These are phyloP conservation scores for Penicillium sp. DNA, from an alignment of 2,329 filamentous ascomycete genomes.

Conservation along the genomic window DNA sequence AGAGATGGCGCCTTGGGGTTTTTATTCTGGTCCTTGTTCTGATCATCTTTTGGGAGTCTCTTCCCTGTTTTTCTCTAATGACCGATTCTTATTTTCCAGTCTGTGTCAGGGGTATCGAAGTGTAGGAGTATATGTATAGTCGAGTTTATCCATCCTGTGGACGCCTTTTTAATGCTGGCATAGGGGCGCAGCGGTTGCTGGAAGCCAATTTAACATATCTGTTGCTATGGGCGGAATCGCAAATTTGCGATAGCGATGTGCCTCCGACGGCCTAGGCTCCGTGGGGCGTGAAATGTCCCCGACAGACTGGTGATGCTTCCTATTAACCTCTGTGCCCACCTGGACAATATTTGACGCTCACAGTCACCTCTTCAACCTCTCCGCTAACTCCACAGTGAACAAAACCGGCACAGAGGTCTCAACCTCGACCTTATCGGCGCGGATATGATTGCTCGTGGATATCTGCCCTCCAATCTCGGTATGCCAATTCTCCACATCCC, in stretches of 20 bases:
- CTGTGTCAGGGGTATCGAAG: background rate
- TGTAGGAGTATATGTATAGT: background rate
- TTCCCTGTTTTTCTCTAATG: conserved; percentile 1
- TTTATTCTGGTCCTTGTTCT: conserved; percentile 10
- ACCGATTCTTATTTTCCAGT: background rate
- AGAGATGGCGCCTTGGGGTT: conserved; percentile 22
- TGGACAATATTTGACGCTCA: background rate
- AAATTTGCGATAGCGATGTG: background rate
- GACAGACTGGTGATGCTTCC: background rate
- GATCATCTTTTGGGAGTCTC: background rate
- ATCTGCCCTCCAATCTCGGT: conserved; percentile 71
- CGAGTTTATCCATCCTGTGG: background rate
- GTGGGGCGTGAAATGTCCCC: background rate
- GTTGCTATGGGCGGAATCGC: background rate
- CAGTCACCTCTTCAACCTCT: conserved; percentile 33
- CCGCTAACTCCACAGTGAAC: conserved; percentile 68
- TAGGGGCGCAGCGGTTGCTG: background rate
- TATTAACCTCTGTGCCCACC: background rate
- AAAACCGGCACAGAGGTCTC: conserved; percentile 63
- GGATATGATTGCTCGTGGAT: conserved; percentile 79
- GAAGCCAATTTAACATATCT: background rate
- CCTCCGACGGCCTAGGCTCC: background rate
- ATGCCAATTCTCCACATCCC: conserved; percentile 82
- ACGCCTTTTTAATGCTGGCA: background rate
- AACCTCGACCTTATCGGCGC: conserved; percentile 58